Conservation (phyloP, 2,329 filamentous ascomycete species). For the Cladophialophora exuberans region DNA sequence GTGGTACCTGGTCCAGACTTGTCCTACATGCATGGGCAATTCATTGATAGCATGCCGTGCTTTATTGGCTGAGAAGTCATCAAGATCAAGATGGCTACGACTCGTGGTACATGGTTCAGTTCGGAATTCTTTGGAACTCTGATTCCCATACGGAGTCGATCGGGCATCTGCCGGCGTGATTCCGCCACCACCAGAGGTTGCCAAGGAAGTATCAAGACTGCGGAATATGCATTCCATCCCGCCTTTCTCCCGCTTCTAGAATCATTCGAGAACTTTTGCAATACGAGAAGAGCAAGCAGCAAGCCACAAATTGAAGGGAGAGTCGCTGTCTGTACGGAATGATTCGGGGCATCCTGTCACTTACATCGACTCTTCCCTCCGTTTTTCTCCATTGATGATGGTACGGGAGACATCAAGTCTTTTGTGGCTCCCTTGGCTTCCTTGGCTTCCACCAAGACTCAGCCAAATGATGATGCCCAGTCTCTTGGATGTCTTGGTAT, state of each 20-base stretch:
- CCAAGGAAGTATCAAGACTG: background rate
- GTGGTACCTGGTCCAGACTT: too few relatives aligned
- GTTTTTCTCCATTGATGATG: background rate
- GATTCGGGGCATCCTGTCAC: background rate
- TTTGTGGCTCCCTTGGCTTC: background rate
- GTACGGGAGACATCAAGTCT: background rate
- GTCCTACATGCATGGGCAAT: too few relatives aligned
- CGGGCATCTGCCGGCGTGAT: background rate
- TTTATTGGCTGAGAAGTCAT: too few relatives aligned
- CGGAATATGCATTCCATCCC: background rate
- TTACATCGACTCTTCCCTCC: background rate
- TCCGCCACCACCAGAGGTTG: background rate
- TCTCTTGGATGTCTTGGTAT: conserved; percentile 9
- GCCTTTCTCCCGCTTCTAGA: background rate
- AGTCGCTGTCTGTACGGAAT: background rate
- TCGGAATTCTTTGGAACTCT: too few relatives aligned
- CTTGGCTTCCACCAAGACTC: background rate
- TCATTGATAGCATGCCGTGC: too few relatives aligned
- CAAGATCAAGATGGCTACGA: too few relatives aligned
- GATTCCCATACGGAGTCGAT: background rate
- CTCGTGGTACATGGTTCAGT: too few relatives aligned
- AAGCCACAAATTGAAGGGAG: background rate
- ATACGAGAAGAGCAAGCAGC: background rate
- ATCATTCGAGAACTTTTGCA: background rate
- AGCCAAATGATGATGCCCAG: conserved; percentile 10